Conservation (phyloP, 73 alveolate species). For the Tetrahymena thermophila region DNA sequence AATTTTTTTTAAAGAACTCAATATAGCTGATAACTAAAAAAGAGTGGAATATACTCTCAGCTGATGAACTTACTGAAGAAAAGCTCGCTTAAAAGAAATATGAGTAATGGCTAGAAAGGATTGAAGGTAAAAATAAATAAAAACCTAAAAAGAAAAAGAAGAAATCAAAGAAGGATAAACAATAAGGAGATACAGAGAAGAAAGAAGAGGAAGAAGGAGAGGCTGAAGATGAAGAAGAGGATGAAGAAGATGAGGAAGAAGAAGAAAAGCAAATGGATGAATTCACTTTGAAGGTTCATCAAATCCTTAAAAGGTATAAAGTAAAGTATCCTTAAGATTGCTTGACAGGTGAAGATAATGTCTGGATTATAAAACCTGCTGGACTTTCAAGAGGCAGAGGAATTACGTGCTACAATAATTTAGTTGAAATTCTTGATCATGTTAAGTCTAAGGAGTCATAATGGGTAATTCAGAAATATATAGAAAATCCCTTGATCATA, state of each 20-base stretch:
- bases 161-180: constrained; percentile 35
- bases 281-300: constrained; percentile 51
- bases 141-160: constrained; percentile 60
- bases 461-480: constrained; percentile 92
- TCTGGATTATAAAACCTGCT: constrained; percentile 98
- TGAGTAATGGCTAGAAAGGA: constrained; percentile 60
- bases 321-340: constrained; percentile 76
- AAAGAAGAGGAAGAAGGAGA: constrained; percentile 58
- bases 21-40: constrained; percentile 54
- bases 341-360: constrained; percentile 82
- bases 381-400: constrained; percentile 98
- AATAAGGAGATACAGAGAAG: constrained; percentile 35
- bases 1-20: constrained; percentile 35
- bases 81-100: constrained; percentile 60
- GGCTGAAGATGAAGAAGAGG: constrained; percentile 40
- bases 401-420: constrained; percentile 72
- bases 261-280: constrained; percentile 42
- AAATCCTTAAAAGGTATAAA: constrained; percentile 55
- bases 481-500: constrained; percentile 96
- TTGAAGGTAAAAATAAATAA: constrained; percentile 41
- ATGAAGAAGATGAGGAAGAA: constrained; percentile 53
- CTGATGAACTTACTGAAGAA: constrained; percentile 67
- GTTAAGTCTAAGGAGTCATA: constrained; percentile 78
- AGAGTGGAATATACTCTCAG: constrained; percentile 90
- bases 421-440: constrained; percentile 85